phyloP scores from a whole-genome alignment of 2,329 filamentous ascomycete genomes.

The Fonsecaea pedrosoi region DNA sequence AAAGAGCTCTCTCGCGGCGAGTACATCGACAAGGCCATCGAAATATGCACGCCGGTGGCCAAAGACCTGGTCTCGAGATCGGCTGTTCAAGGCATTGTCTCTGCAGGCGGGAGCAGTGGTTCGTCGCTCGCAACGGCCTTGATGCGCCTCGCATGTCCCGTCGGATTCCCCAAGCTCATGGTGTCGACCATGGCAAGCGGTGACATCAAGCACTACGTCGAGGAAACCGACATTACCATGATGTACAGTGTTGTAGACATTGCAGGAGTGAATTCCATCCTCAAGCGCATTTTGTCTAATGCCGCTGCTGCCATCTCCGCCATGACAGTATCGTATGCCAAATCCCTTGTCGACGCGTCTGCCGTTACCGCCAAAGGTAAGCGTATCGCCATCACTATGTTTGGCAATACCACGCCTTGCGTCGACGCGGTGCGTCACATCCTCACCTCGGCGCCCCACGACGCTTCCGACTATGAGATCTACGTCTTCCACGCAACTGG shows the following conservation, averaged over 20 bases:
- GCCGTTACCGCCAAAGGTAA: constrained; percentile 46
- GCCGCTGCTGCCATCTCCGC: constrained; percentile 67
- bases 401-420: constrained; percentile 73
- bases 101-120: constrained; percentile 68
- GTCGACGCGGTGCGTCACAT: constrained; percentile 61
- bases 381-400: constrained; percentile 73
- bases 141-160: constrained; percentile 65
- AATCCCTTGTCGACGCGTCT: constrained; percentile 20
- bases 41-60: constrained; percentile 55
- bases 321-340: constrained; percentile 59
- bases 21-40: constrained; percentile 64
- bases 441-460: constrained; percentile 38
- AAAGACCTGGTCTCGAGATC: constrained; percentile 47
- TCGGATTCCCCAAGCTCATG: constrained; percentile 73
- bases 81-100: constrained; percentile 63
- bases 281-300: constrained; percentile 66
- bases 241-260: constrained; percentile 76
- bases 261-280: constrained; percentile 67
- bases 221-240: constrained; percentile 71
- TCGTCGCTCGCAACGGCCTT: constrained; percentile 66
- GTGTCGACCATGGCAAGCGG: constrained; percentile 73
- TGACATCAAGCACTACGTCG: constrained; percentile 68
- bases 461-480: constrained; percentile 57
- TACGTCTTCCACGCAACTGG: constrained; percentile 75
- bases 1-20: constrained; percentile 57